Conservation (phyloP, 805 yeast genomes). For the Wickerhamomyces mucosus region DNA sequence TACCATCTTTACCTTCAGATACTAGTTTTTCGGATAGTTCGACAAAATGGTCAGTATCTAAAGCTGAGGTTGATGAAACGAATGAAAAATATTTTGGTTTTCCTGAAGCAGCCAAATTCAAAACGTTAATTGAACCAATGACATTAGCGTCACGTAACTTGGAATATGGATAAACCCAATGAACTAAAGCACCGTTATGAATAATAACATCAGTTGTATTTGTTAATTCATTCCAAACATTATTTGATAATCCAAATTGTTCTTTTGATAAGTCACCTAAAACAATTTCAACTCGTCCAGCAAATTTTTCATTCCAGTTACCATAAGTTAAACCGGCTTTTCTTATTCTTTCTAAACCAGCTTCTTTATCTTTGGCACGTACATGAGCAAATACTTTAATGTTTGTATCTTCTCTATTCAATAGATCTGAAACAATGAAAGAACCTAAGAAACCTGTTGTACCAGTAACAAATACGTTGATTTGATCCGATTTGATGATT, state of each 20-base stretch:
- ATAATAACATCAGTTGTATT: conserved; percentile 68
- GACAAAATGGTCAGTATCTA: conserved; percentile 78
- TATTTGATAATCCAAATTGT: conserved; percentile 59
- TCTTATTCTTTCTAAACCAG: conserved; percentile 70
- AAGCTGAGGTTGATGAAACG: conserved; percentile 91
- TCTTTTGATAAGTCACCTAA: conserved; percentile 70
- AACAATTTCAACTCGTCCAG: conserved; percentile 52
- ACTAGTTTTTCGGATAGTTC: conserved; percentile 63
- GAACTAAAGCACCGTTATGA: conserved; percentile 97
- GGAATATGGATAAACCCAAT: conserved; percentile 95
- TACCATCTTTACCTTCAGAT: conserved; percentile 57
- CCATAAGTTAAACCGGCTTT: conserved; percentile 79
- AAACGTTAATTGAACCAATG: conserved; percentile 72
- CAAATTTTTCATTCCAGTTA: conserved; percentile 44
- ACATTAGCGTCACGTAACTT: conserved; percentile 92
- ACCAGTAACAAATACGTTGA: conserved; percentile 84
- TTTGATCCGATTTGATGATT: conserved; percentile 25
- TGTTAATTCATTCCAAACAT: conserved; percentile 49
- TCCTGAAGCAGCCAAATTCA: conserved; percentile 64
- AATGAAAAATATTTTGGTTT: conserved; percentile 81
- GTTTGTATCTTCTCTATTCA: conserved; percentile 39
- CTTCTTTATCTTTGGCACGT: conserved; percentile 60
- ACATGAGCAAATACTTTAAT: conserved; percentile 81
- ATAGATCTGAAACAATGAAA: conserved; percentile 69
- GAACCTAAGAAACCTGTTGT: conserved; percentile 95